Percentiles rank a stretch among this genome's conserved stretches.
phyloP scores from a whole-genome alignment of 495 filamentous ascomycete species.

The Neurospora sp. region DNA sequence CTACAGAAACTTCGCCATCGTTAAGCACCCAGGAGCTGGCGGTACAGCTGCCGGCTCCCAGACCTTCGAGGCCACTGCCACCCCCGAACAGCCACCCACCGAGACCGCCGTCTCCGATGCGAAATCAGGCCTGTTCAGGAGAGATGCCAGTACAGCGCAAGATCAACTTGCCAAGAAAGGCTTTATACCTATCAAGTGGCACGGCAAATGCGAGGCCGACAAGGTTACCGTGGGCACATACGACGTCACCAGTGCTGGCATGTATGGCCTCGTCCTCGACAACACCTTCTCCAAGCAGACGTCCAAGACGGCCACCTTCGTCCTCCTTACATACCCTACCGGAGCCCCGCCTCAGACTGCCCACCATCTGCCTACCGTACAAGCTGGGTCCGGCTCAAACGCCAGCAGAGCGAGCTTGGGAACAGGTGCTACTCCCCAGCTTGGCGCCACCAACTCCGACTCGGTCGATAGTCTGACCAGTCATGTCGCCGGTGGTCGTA shows the following conservation, averaged over 20 bases:
- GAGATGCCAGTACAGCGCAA: constrained; percentile 52
- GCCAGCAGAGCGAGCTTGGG: constrained; percentile 42
- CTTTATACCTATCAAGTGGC: constrained; percentile 77
- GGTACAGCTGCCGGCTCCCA: constrained; percentile 44
- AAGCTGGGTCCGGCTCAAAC: constrained; percentile 31
- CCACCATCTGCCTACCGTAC: constrained; percentile 51
- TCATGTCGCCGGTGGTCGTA: constrained; percentile 19
- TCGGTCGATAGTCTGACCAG: constrained; percentile 50
- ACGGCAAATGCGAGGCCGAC: constrained; percentile 91
- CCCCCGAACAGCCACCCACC: constrained; percentile 36
- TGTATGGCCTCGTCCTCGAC: constrained; percentile 95
- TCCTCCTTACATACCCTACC: constrained; percentile 86
- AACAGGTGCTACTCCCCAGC: constrained; percentile 26
- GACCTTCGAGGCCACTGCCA: constrained; percentile 27
- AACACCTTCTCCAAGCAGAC: constrained; percentile 97
- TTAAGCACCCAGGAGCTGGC: constrained; percentile 81
- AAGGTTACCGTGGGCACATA: constrained; percentile 88
- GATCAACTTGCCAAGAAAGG: constrained; percentile 80
- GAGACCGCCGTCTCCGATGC: constrained; percentile 24
- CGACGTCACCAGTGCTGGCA: constrained; percentile 75
- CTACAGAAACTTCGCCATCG: constrained; percentile 80
- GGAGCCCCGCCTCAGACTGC: constrained; percentile 70
- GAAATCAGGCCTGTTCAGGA: constrained; percentile 31
- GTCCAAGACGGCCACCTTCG: constrained; percentile 88
- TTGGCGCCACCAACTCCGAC: constrained; percentile 32